Evolutionary conservation across 2,329 filamentous ascomycete genomes (phyloP).

Genomic region (Aureobasidium sp.): DNA sequence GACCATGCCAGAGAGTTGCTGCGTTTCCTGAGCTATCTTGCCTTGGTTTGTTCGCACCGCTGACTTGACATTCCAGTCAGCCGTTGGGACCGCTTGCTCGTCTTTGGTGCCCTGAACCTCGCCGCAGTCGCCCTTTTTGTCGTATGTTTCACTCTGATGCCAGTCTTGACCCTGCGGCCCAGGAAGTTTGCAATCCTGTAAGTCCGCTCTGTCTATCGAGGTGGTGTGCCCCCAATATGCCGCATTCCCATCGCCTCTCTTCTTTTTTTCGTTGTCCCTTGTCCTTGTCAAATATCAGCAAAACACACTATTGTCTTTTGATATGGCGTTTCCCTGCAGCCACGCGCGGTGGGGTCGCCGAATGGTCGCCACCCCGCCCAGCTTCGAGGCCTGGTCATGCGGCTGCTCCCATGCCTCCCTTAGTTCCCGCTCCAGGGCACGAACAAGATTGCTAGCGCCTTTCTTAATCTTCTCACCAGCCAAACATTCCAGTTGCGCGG

Average conservation of each 20-base stretch:
- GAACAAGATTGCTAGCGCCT: constrained; percentile 13
- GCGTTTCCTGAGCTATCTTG: constrained; percentile 25
- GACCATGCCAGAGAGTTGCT: constrained; percentile 30
- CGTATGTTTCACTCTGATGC: constrained; percentile 84
- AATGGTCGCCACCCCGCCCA: constrained; percentile 6
- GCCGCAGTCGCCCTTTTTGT: constrained; percentile 87
- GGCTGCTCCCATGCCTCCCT: constrained; percentile 17
- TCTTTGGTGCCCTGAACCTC: constrained; percentile 86
- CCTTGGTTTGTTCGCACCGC: background rate
- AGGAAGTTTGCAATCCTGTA: constrained; percentile 96
- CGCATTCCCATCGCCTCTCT: constrained; percentile 2
- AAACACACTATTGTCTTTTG: background rate
- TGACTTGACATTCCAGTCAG: constrained; percentile 57
- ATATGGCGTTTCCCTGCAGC: constrained; percentile 9
- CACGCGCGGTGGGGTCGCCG: constrained; percentile 10
- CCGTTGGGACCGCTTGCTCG: constrained; percentile 88
- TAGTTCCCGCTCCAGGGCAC: constrained; percentile 16
- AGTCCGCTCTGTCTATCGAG: constrained; percentile 43
- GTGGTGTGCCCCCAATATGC: constrained; percentile 6
- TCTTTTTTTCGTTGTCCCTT: background rate
- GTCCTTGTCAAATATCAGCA: background rate
- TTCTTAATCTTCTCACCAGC: constrained; percentile 8
- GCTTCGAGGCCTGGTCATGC: constrained; percentile 17
- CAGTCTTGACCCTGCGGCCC: constrained; percentile 68
- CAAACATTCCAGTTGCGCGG: constrained; percentile 13